Conservation (phyloP, 805 yeast genomes). For the Metschnikowia picachoensis region DNA sequence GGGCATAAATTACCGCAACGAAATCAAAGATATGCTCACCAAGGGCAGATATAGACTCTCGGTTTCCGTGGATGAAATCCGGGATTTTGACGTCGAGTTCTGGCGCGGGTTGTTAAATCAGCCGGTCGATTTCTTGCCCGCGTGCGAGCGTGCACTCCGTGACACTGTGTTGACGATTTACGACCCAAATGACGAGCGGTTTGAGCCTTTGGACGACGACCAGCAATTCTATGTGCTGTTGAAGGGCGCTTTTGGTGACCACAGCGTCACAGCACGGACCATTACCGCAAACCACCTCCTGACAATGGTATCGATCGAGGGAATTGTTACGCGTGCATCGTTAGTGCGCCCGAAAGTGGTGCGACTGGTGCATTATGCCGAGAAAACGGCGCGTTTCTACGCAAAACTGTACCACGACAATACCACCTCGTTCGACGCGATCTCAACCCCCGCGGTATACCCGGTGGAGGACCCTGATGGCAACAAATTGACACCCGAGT, state of each 20-base stretch:
- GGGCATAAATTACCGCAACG: constrained; percentile 61
- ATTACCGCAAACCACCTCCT: constrained; percentile 74
- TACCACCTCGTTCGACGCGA: constrained; percentile 84
- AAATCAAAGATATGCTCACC: constrained; percentile 68
- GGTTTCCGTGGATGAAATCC: constrained; percentile 79
- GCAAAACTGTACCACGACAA: constrained; percentile 91
- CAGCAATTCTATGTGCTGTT: constrained; percentile 73
- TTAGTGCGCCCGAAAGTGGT: constrained; percentile 89
- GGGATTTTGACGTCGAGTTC: constrained; percentile 74
- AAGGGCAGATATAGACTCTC: constrained; percentile 62
- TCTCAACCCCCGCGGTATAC: constrained; percentile 77
- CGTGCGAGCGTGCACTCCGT: constrained; percentile 80
- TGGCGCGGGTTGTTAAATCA: constrained; percentile 71
- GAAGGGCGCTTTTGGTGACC: constrained; percentile 88
- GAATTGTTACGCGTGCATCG: constrained; percentile 92
- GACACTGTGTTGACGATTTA: constrained; percentile 74
- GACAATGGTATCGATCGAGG: constrained; percentile 83
- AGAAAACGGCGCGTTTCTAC: constrained; percentile 75
- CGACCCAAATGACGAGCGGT: constrained; percentile 55
- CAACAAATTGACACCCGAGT: constrained; percentile 82
- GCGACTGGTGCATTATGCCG: constrained; percentile 90
- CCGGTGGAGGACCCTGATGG: constrained; percentile 94
- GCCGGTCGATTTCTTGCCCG: constrained; percentile 86
- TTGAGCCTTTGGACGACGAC: constrained; percentile 51
- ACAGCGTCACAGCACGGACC: constrained; percentile 83